Evolutionary conservation across 2,329 filamentous ascomycete species (phyloP).

Genomic region (Penicillium sp.): DNA sequence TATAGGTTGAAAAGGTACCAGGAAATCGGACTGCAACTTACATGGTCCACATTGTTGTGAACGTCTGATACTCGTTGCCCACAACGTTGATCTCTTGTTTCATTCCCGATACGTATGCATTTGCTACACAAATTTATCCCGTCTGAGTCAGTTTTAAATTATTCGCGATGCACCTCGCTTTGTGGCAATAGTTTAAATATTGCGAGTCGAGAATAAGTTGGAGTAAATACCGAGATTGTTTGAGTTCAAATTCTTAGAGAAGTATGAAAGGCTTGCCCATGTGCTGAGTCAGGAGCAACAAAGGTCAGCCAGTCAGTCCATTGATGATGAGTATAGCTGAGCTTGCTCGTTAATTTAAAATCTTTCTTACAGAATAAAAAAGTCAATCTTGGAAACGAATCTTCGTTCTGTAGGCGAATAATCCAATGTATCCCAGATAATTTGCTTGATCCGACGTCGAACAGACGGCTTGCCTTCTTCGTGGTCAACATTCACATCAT

Average conservation of each 20-base stretch:
- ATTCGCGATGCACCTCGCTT: no score
- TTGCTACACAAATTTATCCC: background rate
- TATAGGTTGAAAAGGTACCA: background rate
- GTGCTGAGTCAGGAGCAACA: background rate
- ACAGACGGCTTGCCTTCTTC: background rate
- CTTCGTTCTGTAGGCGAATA: slow-evolving; percentile 7
- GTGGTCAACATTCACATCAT: background rate
- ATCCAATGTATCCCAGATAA: slow-evolving; percentile 8
- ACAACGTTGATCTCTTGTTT: slow-evolving; percentile 29
- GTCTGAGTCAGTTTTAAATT: background rate
- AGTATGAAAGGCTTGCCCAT: slow-evolving; percentile 12
- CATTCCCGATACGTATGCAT: slow-evolving; percentile 41
- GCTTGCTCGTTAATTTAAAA: background rate
- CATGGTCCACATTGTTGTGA: slow-evolving; percentile 25
- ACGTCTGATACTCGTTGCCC: slow-evolving; percentile 27
- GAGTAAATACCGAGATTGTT: slow-evolving; percentile 8
- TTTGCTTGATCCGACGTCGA: background rate
- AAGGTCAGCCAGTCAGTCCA: background rate
- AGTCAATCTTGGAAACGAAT: slow-evolving; percentile 9
- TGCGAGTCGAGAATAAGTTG: background rate
- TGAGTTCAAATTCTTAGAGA: slow-evolving; percentile 13
- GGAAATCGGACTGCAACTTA: slow-evolving; percentile 18
- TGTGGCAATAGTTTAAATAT: background rate
- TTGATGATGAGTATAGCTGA: background rate
- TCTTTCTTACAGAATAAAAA: slow-evolving; percentile 2